These are phyloP conservation scores for Lecanicillium sp. DNA, from an alignment of 2,329 filamentous ascomycete species.

Conservation along the genomic window DNA sequence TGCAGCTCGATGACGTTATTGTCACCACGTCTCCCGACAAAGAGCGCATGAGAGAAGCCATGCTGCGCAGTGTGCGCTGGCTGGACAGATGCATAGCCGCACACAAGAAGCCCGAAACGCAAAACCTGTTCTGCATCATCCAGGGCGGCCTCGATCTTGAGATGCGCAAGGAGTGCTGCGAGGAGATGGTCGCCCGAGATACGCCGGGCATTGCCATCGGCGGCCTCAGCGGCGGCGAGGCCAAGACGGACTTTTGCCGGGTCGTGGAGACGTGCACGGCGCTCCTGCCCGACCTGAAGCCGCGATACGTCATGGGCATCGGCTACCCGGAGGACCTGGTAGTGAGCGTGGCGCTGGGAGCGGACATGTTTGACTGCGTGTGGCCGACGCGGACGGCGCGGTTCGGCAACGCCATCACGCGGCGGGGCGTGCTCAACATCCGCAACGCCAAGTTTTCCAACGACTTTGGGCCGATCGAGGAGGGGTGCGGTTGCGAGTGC, in stretches of 20 bases:
- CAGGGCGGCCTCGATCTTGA: constrained; percentile 89
- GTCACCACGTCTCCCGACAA: constrained; percentile 90
- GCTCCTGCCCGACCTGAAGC: constrained; percentile 81
- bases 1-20: constrained; percentile 98
- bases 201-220: constrained; percentile 97
- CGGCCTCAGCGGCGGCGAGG: constrained; percentile 89
- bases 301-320: constrained; percentile 98
- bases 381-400: constrained; percentile 96
- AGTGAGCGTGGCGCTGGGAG: constrained; percentile 86
- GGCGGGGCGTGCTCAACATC: constrained; percentile 74
- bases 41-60: constrained; percentile 84
- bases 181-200: constrained; percentile 80
- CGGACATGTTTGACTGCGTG: constrained; percentile 99
- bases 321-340: constrained; percentile 95
- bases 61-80: constrained; percentile 92
- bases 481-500: constrained; percentile 73
- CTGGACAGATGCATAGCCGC: constrained; percentile 89
- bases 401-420: constrained; percentile 91
- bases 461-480: constrained; percentile 80
- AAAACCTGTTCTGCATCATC: constrained; percentile 98
- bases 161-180: constrained; percentile 75
- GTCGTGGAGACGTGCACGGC: constrained; percentile 84
- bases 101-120: constrained; percentile 72
- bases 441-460: constrained; percentile 67
- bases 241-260: constrained; percentile 84